Evolutionary conservation across 192 early-diverging fungal species (phyloP), one percentile per base, ranked within the genome.

Genomic region (Haplosporangium gracile): DNA sequence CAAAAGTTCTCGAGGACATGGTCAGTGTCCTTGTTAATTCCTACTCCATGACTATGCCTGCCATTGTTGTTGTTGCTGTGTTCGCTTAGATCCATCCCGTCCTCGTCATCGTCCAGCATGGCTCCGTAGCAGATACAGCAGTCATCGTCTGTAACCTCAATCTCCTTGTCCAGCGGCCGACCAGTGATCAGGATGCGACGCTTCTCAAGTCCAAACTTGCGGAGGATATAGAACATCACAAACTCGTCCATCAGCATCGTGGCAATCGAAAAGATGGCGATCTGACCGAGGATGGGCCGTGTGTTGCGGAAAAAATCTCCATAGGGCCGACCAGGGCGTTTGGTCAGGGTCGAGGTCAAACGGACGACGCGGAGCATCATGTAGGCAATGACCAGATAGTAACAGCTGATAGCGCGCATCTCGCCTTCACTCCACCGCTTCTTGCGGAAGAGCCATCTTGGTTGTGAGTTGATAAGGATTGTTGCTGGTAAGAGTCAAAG

Each of bases 81-180:
- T 5, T 83, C 82, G 20, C 68, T 72, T 24, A 74, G 76, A 13
- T 78, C 79, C 40, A 45, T 36, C 2, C 73, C 39, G 36, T 73
- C 75, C 8, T 85, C 78, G 42, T 86, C 84, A n/a, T 86, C 81
- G 57, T 76, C 84, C 63, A 86, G 71, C 84, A 86, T 86, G 71
- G 84, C 84, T 26, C 84, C 84, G 13, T 86, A 86, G 22, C 84
- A 86, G 72, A 86, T 86, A 65, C 84, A 86, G 53, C 84, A 86
- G n/a, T 86, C 84, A 20, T 86, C 84, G 45, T 86, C 84, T 13
- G 55, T 78, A 6, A 77, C 11, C 32, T 81, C 55, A 1, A 29
- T 51, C 16, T 86, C 77, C 68, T 86, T 86, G n/a, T 86, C 84
- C 36, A 86, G 26, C 0, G 84, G 75, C 9, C 71, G 74, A 7